Percentiles rank a stretch among this genome's conserved stretches.
Conservation (phyloP, 1,284 basidiomycete species). For the Tylopilus orsonianus region DNA sequence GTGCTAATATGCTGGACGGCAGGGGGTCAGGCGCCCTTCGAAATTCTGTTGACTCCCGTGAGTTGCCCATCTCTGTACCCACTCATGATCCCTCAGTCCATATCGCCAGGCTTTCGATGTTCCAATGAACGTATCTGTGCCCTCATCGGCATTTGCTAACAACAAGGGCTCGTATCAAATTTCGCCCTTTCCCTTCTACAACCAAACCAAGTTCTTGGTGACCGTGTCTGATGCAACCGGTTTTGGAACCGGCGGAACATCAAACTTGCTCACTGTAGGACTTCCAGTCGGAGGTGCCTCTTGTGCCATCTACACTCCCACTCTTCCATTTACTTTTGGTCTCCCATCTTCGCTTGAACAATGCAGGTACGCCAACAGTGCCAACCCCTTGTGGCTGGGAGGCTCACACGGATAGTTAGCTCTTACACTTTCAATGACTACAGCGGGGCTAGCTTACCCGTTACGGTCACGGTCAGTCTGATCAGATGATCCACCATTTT, state of each 20-base stretch:
- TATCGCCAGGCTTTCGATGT: slow-evolving; percentile 25
- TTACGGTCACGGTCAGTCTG: slow-evolving; percentile 55
- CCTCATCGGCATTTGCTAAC: slow-evolving; percentile 51
- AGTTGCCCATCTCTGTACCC: slow-evolving; percentile 24
- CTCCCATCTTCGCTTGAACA: slow-evolving; percentile 56
- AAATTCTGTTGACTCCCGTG: slow-evolving; percentile 59
- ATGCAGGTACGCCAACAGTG: slow-evolving; percentile 53
- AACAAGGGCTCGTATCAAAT: slow-evolving; percentile 55
- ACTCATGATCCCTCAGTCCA: slow-evolving; percentile 9
- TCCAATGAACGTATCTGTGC: slow-evolving; percentile 56
- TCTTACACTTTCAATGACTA: slow-evolving; percentile 54
- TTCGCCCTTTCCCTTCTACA: slow-evolving; percentile 42
- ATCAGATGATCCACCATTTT: neutral
- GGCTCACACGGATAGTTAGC: slow-evolving; percentile 37
- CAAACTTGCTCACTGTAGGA: slow-evolving; percentile 51
- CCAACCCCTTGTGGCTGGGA: neutral
- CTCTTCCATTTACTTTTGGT: slow-evolving; percentile 49
- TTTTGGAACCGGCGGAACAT: slow-evolving; percentile 63
- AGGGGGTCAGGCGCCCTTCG: slow-evolving; percentile 67
- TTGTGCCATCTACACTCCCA: slow-evolving; percentile 51
- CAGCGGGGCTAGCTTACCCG: slow-evolving; percentile 52
- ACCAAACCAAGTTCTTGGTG: slow-evolving; percentile 47
- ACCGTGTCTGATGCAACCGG: slow-evolving; percentile 73
- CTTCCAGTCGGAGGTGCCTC: slow-evolving; percentile 41
- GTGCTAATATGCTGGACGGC: slow-evolving; percentile 8